These are phyloP conservation scores for Ramaria sp. DNA, from an alignment of 768 basidiomycete species.

Conservation along the genomic window DNA sequence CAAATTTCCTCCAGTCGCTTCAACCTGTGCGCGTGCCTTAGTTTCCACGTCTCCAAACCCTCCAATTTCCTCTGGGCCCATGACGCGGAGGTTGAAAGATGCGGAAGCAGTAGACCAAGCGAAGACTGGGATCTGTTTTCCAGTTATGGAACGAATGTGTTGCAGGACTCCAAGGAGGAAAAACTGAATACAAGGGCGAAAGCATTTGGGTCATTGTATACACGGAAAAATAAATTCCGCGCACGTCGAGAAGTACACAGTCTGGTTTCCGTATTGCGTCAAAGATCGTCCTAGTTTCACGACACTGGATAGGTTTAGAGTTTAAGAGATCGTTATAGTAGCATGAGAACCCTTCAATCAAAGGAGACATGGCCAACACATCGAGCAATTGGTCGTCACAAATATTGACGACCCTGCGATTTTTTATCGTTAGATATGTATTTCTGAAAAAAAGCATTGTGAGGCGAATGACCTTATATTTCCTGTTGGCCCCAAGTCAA, in stretches of 20 bases:
- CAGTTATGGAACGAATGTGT: neutral
- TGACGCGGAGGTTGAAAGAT: neutral
- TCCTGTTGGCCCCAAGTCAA: neutral
- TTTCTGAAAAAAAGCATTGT: neutral
- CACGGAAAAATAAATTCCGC: neutral
- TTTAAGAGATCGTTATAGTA: neutral
- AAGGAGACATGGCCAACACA: neutral
- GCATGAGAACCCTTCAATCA: neutral
- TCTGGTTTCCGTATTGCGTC: neutral
- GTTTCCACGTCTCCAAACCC: neutral
- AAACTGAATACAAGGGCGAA: too few relatives aligned
- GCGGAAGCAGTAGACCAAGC: neutral
- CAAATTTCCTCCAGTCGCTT: neutral
- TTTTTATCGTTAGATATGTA: neutral
- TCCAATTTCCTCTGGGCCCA: neutral
- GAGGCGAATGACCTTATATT: neutral
- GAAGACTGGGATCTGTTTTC: neutral
- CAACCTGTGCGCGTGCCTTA: neutral
- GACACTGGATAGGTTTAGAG: neutral
- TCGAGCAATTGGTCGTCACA: neutral
- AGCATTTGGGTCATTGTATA: too few relatives aligned
- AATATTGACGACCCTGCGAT: neutral
- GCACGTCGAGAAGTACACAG: neutral
- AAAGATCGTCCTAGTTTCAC: neutral
- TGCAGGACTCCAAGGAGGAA: neutral